Percentiles rank a stretch among this genome's conserved stretches.
Evolutionary conservation across 176 grass and related monocot species (phyloP).

Genomic region (Cocos nucifera): DNA sequence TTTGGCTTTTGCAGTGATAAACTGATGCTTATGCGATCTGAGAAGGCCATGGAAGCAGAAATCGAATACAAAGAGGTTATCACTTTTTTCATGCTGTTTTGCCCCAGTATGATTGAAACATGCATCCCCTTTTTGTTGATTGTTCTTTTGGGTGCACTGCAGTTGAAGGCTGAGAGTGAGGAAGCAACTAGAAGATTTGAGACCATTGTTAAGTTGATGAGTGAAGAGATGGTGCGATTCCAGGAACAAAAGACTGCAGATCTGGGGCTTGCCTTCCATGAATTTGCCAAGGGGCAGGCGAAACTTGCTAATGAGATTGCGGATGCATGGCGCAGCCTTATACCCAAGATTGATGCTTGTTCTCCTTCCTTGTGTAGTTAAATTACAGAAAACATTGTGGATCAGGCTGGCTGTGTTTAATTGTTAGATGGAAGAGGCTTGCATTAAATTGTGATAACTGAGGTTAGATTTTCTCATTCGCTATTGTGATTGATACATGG

Average conservation of each 20-base stretch:
- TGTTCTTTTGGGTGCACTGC: conserved; percentile 18
- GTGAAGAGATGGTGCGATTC: conserved; percentile 80
- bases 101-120: not conserved
- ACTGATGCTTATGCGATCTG: conserved; percentile 81
- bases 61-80: conserved; percentile 74
- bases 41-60: conserved; percentile 61
- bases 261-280: conserved; percentile 83
- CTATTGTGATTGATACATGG: too few relatives aligned
- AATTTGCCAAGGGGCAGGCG: conserved; percentile 94
- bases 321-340: conserved; percentile 77
- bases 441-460: too few relatives aligned
- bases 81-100: conserved; percentile 16
- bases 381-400: too few relatives aligned
- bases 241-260: conserved; percentile 99
- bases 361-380: conserved; percentile 23
- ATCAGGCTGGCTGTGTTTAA: too few relatives aligned
- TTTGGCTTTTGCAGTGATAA: conserved; percentile 60
- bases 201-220: conserved; percentile 76
- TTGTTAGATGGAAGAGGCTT: too few relatives aligned
- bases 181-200: conserved; percentile 78
- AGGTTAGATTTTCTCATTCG: too few relatives aligned
- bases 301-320: conserved; percentile 91
- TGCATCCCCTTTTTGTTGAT: conserved; percentile 14
- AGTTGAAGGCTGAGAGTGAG: conserved; percentile 88
- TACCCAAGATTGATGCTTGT: conserved; percentile 84